Evolutionary conservation across 2,329 filamentous ascomycete species (phyloP).

Genomic region (Plectosphaerella plurivora): DNA sequence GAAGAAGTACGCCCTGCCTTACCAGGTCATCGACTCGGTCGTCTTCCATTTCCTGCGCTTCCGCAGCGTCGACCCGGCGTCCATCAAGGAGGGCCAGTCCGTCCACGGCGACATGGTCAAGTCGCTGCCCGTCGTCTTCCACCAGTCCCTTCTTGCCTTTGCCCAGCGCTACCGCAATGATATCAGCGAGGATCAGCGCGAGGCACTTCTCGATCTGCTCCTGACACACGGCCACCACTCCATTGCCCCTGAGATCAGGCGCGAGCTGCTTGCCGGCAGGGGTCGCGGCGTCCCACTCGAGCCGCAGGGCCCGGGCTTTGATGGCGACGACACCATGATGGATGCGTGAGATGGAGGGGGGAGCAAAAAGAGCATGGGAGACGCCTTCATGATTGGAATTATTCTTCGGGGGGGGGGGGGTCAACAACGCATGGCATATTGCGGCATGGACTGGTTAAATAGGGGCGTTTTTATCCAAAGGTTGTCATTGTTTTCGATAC

Average conservation of each 20-base stretch:
- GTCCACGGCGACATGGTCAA: constrained; percentile 40
- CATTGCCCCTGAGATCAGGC: constrained; percentile 86
- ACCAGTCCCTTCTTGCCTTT: constrained; percentile 88
- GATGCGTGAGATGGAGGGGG: constrained; percentile 29
- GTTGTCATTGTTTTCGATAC: not conserved
- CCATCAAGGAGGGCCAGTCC: constrained; percentile 43
- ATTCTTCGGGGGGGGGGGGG: not conserved
- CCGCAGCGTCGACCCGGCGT: constrained; percentile 61
- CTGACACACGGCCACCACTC: constrained; percentile 78
- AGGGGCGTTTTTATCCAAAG: not conserved
- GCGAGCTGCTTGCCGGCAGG: constrained; percentile 82
- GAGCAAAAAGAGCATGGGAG: not conserved
- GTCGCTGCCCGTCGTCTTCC: constrained; percentile 90
- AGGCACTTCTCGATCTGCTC: constrained; percentile 83
- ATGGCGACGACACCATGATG: constrained; percentile 91
- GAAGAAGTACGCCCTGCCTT: constrained; percentile 95
- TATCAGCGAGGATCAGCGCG: constrained; percentile 90
- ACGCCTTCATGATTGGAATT: not conserved
- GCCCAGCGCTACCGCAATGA: constrained; percentile 93
- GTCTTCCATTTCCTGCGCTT: constrained; percentile 97
- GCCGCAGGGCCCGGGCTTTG: constrained; percentile 46
- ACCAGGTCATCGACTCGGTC: constrained; percentile 87
- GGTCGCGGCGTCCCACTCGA: constrained; percentile 73
- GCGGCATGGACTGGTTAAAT: not conserved
- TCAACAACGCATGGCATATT: no score